Percentiles rank a stretch among this genome's conserved stretches.
Evolutionary conservation across 805 yeast genomes (phyloP).

Genomic region (Nakazawaea holstii): DNA sequence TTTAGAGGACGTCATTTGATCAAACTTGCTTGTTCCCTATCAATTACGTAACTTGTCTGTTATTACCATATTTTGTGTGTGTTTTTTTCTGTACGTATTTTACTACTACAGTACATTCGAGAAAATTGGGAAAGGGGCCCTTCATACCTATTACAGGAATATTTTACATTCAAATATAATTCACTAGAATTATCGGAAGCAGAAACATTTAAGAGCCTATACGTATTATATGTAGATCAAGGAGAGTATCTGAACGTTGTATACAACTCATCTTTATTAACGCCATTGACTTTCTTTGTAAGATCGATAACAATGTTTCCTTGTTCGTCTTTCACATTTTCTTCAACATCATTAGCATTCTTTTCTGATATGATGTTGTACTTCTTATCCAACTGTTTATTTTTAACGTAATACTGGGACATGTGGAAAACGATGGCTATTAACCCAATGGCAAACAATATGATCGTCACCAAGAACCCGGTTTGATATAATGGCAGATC

Average conservation of each 20-base stretch:
- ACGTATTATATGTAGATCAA: neutral
- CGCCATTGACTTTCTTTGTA: neutral
- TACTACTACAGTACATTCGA: too few relatives aligned
- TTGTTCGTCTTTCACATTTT: neutral
- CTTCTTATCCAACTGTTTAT: constrained; percentile 7
- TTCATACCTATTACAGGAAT: too few relatives aligned
- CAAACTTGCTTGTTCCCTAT: neutral
- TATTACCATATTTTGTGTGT: neutral
- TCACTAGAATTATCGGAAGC: too few relatives aligned
- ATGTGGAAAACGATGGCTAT: neutral
- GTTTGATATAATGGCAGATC: constrained; percentile 14
- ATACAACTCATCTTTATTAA: constrained; percentile 1
- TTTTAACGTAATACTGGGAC: constrained; percentile 6
- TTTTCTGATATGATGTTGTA: neutral
- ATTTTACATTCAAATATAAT: too few relatives aligned
- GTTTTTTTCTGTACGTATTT: too few relatives aligned
- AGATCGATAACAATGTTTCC: constrained; percentile 6
- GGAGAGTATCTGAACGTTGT: constrained; percentile 8
- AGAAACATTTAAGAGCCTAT: too few relatives aligned
- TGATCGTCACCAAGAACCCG: constrained; percentile 12
- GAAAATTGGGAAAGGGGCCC: too few relatives aligned
- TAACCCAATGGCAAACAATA: constrained; percentile 3
- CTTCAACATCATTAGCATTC: neutral
- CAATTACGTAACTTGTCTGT: neutral
- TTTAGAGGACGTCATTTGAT: neutral